phyloP scores from a whole-genome alignment of 2,329 filamentous ascomycete species.

The Lasiodiplodia gonubiensis region DNA sequence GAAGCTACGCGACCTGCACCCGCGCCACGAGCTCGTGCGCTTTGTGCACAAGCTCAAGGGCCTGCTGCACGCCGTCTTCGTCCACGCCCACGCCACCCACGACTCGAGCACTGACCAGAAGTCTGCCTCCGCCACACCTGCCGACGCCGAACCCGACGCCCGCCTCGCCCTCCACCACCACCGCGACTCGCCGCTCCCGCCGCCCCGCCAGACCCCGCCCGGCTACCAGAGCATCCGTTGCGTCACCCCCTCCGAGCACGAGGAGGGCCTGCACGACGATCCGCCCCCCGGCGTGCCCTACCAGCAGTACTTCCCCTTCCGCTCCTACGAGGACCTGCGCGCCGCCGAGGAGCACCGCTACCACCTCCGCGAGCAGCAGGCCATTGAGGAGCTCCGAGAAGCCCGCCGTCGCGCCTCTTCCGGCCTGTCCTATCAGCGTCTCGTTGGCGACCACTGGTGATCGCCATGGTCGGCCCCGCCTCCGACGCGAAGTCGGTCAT shows the following conservation, averaged over 20 bases:
- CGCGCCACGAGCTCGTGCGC: constrained; percentile 24
- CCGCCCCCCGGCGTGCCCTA: constrained; percentile 27
- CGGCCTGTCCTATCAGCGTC: constrained; percentile 13
- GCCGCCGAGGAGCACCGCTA: constrained; percentile 22
- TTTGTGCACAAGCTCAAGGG: constrained; percentile 27
- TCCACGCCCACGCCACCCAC: constrained; percentile 6
- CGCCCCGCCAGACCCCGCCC: constrained; percentile 24
- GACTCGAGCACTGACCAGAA: constrained; percentile 22
- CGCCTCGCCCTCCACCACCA: constrained; percentile 12
- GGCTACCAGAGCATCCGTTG: constrained; percentile 30
- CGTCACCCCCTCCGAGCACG: constrained; percentile 26
- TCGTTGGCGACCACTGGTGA: constrained; percentile 11
- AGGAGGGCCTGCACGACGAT: constrained; percentile 29
- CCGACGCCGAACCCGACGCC: constrained; percentile 1
- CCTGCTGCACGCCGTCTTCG: constrained; percentile 27
- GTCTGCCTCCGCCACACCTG: constrained; percentile 15
- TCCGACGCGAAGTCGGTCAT: constrained; percentile 51
- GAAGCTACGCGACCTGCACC: constrained; percentile 28
- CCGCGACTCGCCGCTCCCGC: constrained; percentile 9
- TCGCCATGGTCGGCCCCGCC: constrained; percentile 44
- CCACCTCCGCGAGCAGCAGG: constrained; percentile 19
- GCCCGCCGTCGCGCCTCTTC: constrained; percentile 27
- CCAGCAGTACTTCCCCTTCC: constrained; percentile 28
- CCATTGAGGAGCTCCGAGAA: constrained; percentile 25
- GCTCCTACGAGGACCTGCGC: constrained; percentile 29